Conservation (phyloP, 2,329 filamentous ascomycete genomes). For the Clonostachys chloroleuca region DNA sequence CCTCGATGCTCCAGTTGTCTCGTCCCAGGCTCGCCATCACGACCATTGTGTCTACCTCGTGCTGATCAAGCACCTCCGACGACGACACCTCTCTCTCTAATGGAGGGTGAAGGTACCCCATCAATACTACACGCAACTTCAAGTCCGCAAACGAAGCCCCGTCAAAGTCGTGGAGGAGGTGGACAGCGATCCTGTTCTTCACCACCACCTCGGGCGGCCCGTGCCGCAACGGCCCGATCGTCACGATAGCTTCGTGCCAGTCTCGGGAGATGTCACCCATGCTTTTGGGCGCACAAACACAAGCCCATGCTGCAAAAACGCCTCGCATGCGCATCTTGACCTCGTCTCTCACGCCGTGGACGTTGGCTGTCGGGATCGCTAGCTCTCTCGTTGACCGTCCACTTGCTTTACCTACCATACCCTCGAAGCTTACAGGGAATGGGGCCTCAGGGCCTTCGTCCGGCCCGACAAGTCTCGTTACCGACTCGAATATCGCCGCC, state of each 20-base stretch:
- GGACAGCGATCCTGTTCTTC: conserved; percentile 44
- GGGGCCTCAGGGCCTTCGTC: conserved; percentile 47
- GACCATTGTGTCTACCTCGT: conserved; percentile 33
- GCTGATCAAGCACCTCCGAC: conserved; percentile 18
- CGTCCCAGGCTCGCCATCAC: conserved; percentile 40
- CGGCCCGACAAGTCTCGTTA: conserved; percentile 33
- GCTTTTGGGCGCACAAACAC: conserved; percentile 26
- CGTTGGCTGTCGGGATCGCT: conserved; percentile 48
- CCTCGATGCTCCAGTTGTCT: conserved; percentile 35
- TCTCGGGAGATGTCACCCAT: conserved; percentile 25
- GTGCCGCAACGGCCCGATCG: conserved; percentile 45
- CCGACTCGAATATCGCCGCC: conserved; percentile 19
- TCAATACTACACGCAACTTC: conserved; percentile 48
- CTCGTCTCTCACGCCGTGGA: conserved; percentile 45
- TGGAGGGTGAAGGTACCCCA: conserved; percentile 51
- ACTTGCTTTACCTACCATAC: conserved; percentile 39
- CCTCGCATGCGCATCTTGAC: conserved; percentile 51
- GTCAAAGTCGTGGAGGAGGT: conserved; percentile 49
- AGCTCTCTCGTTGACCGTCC: conserved; percentile 30
- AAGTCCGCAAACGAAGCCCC: conserved; percentile 28
- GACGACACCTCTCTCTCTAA: conserved; percentile 4
- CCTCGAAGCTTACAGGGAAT: conserved; percentile 48
- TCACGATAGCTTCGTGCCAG: conserved; percentile 59
- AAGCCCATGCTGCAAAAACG: conserved; percentile 62
- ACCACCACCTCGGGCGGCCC: conserved; percentile 38